Evolutionary conservation across 495 filamentous ascomycete genomes (phyloP).

Genomic region (Halenospora varia): DNA sequence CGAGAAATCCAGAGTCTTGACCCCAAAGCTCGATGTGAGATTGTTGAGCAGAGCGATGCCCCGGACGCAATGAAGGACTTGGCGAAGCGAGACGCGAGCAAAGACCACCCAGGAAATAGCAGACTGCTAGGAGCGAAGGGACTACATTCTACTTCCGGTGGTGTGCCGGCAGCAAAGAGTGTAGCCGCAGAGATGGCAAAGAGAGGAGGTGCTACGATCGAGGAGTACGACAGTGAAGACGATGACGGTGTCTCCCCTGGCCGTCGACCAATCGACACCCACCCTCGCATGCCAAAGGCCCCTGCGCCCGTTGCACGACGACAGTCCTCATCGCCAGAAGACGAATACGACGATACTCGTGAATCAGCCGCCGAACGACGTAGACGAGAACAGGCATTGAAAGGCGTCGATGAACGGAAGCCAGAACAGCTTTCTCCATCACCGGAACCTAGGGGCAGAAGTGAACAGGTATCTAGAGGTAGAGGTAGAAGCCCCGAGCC

Average conservation of each 20-base stretch:
- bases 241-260: background rate
- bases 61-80: conserved; percentile 51
- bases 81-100: conserved; percentile 43
- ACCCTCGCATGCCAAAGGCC: too few species aligned
- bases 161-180: background rate
- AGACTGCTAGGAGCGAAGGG: conserved; percentile 15
- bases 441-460: too few species aligned
- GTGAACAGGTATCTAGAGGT: too few species aligned
- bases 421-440: too few species aligned
- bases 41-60: conserved; percentile 64
- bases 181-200: conserved; percentile 12
- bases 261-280: too few species aligned
- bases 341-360: background rate
- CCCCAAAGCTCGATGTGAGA: conserved; percentile 65
- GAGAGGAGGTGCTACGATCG: conserved; percentile 8
- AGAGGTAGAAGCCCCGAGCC: conserved; percentile 20
- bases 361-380: conserved; percentile 62
- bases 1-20: conserved; percentile 76
- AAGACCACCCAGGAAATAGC: conserved; percentile 10
- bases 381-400: conserved; percentile 63
- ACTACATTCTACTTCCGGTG: background rate
- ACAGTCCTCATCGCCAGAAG: background rate
- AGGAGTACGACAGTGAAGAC: conserved; percentile 4
- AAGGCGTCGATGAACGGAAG: conserved; percentile 24
- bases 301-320: too few species aligned